Percentiles rank a stretch among this genome's conserved stretches.
Evolutionary conservation across 371 early-diverging fungal species (phyloP).

Genomic region (Entomophthora muscae): DNA sequence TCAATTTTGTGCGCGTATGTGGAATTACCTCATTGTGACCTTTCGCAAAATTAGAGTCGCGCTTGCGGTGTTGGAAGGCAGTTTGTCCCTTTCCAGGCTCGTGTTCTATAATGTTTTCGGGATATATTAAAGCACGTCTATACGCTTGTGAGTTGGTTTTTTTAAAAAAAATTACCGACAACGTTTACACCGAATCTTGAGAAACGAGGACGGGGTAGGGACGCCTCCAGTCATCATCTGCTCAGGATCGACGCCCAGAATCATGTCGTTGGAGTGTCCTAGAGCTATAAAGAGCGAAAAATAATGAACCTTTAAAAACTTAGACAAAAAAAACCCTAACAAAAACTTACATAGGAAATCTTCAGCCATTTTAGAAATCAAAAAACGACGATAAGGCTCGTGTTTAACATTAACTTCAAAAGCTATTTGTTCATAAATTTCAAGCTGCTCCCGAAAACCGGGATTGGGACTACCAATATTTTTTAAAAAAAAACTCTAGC

Average conservation of each 20-base stretch:
- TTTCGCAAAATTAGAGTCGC: slow-evolving; percentile 25
- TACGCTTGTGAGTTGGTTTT: not conserved
- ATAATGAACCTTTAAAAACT: not conserved
- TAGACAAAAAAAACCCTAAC: not conserved
- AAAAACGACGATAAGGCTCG: slow-evolving; percentile 48
- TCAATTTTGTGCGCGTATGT: no score
- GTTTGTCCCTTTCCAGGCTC: slow-evolving; percentile 47
- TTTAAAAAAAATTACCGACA: slow-evolving; percentile 25
- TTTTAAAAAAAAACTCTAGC: not conserved
- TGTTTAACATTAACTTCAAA: slow-evolving; percentile 34
- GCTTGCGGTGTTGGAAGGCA: slow-evolving; percentile 49
- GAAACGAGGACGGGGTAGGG: slow-evolving; percentile 9
- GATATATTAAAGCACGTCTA: slow-evolving; percentile 34
- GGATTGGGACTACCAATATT: slow-evolving; percentile 42
- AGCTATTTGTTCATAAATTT: slow-evolving; percentile 34
- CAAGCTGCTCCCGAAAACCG: slow-evolving; percentile 49
- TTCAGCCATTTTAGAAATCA: slow-evolving; percentile 31
- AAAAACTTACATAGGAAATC: slow-evolving; percentile 26
- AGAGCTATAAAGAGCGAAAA: slow-evolving; percentile 13
- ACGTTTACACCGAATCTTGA: slow-evolving; percentile 16
- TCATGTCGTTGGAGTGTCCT: slow-evolving; percentile 26
- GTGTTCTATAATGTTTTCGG: slow-evolving; percentile 49
- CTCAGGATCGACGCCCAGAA: slow-evolving; percentile 28
- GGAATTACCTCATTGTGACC: slow-evolving; percentile 11
- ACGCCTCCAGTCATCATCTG: slow-evolving; percentile 9